Evolutionary conservation across 129 eudicot genomes (phyloP).

Genomic region (Apium graveolens): DNA sequence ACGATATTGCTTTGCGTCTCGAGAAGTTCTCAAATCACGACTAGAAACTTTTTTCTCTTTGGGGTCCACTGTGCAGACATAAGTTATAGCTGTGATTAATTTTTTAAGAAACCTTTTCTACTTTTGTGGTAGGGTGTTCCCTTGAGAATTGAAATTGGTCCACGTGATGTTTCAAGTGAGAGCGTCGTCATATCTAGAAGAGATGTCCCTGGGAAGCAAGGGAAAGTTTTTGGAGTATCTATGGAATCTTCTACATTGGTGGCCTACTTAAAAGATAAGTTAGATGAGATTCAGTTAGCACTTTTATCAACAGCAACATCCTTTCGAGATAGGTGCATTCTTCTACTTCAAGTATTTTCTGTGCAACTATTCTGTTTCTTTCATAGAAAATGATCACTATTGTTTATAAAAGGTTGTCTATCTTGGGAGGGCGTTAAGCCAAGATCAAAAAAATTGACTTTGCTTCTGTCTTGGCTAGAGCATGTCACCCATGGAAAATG

Average conservation of each 20-base stretch:
- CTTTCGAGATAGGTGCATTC: constrained; percentile 72
- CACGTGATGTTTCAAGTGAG: constrained; percentile 66
- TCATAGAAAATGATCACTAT: neutral
- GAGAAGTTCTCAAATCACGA: too few relatives aligned
- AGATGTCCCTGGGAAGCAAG: constrained; percentile 94
- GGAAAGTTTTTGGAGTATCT: constrained; percentile 87
- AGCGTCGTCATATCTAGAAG: constrained; percentile 86
- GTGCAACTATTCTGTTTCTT: neutral
- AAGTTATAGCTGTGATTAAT: neutral
- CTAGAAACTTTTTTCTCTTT: neutral
- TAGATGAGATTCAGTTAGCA: constrained; percentile 74
- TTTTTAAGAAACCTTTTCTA: neutral
- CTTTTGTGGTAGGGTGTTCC: constrained; percentile 92
- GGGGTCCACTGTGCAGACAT: neutral
- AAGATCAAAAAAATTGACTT: neutral
- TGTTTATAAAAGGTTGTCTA: neutral
- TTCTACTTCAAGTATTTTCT: neutral
- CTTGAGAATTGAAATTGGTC: constrained; percentile 56
- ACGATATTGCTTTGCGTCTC: neutral
- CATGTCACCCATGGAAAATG: neutral
- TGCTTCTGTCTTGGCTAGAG: neutral
- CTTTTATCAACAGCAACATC: constrained; percentile 60
- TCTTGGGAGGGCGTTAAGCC: neutral
- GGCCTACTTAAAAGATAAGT: constrained; percentile 47
- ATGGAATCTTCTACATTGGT: constrained; percentile 73